Base-by-base conservation (phyloP, 441 rosid species). In the Erysimum pusillum region DNA sequence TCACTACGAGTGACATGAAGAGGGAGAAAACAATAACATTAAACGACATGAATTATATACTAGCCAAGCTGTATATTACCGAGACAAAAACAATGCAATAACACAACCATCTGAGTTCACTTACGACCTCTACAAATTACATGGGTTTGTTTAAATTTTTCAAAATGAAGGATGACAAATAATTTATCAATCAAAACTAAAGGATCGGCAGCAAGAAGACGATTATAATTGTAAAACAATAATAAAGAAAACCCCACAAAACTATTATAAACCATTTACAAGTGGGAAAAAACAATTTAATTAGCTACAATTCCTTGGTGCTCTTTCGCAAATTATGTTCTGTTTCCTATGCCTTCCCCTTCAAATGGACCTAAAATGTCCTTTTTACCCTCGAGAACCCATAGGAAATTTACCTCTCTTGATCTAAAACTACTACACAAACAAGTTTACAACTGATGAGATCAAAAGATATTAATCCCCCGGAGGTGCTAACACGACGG, bases 351-450 rank as follows among this genome's bases (percentile, higher is more conserved):
- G 65, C 17, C 22, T 54, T 63, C 36, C 31, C 20, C 9, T 12
- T 73, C 6, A 11, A 41, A 49, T 68, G 59, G 48, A 48, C 45
- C 45, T 49, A 45, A 71, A 56, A 13, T 70, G 51, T 46, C 51
- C 17, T n/a, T 72, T 62, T 67, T 48, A 38, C 61, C 61, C 57
- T 68, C 45, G 17, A 57, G 49, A 46, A 48, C 42, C 41, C 67
- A 48, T 42, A 42, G 25, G 77, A 54, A 63, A 41, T 4, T 60
- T 36, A 51, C 56, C 22, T 69, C 59, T 61, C 63, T 60, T 42
- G 31, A 25, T 39, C 75, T 70, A 52, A 59, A 25, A 76, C 79
- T 75, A 76, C 75, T 76, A 76, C 66, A 69, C 75, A 61, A 25
- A 59, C 60, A 58, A 9, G 78, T 65, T 46, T 74, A 74, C 71